Percentiles rank a stretch among this genome's conserved stretches.
Evolutionary conservation across 225 moss, liverwort and hornwort genomes (phyloP).

Genomic region (Anthoceros angustus): DNA sequence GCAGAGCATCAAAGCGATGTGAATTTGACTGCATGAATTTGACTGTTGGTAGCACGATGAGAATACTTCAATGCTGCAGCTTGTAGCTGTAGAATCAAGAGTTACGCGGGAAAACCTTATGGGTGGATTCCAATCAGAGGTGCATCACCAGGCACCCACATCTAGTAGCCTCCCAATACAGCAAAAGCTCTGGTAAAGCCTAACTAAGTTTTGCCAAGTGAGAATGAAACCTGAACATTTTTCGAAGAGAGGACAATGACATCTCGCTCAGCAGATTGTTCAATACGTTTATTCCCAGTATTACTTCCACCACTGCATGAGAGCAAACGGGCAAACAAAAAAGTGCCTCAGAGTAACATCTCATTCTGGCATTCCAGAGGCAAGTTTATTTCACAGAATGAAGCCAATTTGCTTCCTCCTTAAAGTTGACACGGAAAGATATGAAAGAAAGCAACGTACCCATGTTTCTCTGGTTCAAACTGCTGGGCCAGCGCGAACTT

Average conservation of each 20-base stretch:
- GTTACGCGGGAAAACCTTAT: too few relatives aligned
- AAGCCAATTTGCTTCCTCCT: not conserved
- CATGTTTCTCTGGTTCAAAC: conserved; percentile 38
- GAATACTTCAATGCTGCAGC: too few relatives aligned
- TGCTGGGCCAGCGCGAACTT: conserved; percentile 69
- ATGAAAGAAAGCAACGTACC: conserved; percentile 14
- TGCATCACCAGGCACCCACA: too few relatives aligned
- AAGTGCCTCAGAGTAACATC: too few relatives aligned
- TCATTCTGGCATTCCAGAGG: not conserved
- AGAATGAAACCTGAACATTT: conserved; percentile 46
- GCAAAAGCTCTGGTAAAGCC: too few relatives aligned
- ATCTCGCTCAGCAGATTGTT: conserved; percentile 45
- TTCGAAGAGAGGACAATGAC: conserved; percentile 60
- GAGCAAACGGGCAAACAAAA: too few relatives aligned
- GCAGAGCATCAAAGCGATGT: not conserved
- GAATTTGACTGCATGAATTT: too few relatives aligned
- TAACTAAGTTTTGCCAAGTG: too few relatives aligned
- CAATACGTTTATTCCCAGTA: not conserved
- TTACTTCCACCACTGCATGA: not conserved
- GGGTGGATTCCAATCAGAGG: too few relatives aligned
- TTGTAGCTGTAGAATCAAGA: too few relatives aligned
- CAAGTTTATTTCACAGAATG: not conserved
- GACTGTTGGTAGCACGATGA: too few relatives aligned
- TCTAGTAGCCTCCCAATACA: too few relatives aligned
- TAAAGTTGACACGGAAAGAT: not conserved